Base-by-base conservation (phyloP, 768 basidiomycete species). In the Leccinum incarnatum region DNA sequence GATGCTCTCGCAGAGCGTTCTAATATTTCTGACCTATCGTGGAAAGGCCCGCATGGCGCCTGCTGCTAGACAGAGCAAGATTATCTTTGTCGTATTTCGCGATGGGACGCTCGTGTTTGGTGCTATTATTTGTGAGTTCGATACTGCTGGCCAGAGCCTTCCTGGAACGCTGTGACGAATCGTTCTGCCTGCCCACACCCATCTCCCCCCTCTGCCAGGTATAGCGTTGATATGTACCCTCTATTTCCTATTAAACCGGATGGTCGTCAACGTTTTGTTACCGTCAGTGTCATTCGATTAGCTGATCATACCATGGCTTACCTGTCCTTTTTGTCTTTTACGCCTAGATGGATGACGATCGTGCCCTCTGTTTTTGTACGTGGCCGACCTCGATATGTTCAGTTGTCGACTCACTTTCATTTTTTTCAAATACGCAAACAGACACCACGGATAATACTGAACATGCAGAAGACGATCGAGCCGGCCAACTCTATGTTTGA, bases 391-490 rank as follows among this genome's bases (percentile, higher is more conserved):
- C 42, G 42, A 45, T 45, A 4, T 11, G 42, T 45, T 11, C 5
- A n/a, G 42, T 11, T 45, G 27, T 29, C 27, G 27, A 29, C 27
- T 29, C 27, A 29, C 27, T 29, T 29, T 29, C 8, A 12, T 29
- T 42, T 2, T 2, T 2, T 45, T 45, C 5, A 45, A 19, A 45
- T 45, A 10, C 17, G 40, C 19, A 45, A 21, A 50, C 51, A 67
- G 66, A 60, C 66, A 8, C 37, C 67, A n/a, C 67, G 61, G 29
- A 56, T 67, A 1, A 66, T 69, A 37, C 10, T 67, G 27, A 69
- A 67, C 45, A 56, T 66, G 32, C 67, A 57, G 32, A 60, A 63
- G 45, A 56, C 53, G 19, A 34, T 45, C 23, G 61, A 60, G 14
- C 21, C 25, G 6, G 47, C 19, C 19, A 19, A 25, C 12, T 36